These are phyloP conservation scores for Pseudognaphalium luteoalbum DNA, from an alignment of 129 eudicot genomes.

Conservation along the genomic window DNA sequence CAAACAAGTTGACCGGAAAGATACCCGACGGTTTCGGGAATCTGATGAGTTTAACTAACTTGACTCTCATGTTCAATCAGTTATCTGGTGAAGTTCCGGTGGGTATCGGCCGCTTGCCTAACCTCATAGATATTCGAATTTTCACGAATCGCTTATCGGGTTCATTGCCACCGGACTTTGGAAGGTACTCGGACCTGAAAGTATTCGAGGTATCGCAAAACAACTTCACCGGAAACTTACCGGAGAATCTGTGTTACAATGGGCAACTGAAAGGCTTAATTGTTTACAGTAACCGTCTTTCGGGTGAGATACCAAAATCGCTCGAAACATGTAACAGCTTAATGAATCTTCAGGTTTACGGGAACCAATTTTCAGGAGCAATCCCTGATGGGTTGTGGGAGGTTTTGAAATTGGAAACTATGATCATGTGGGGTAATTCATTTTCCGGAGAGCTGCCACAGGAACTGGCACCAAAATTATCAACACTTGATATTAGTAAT, in stretches of 20 bases:
- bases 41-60: constrained; percentile 39
- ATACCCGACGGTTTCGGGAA: constrained; percentile 60
- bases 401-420: constrained; percentile 22
- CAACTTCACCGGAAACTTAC: constrained; percentile 47
- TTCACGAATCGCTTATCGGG: constrained; percentile 60
- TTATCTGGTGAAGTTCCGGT: constrained; percentile 69
- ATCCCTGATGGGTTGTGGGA: constrained; percentile 76
- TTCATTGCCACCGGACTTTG: constrained; percentile 65
- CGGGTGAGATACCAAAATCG: constrained; percentile 58
- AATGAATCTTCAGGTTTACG: constrained; percentile 37
- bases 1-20: constrained; percentile 53
- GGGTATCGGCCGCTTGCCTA: constrained; percentile 54
- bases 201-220: constrained; percentile 51
- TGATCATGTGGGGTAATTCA: constrained; percentile 46
- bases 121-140: constrained; percentile 37
- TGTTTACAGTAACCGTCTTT: constrained; percentile 47
- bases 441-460: constrained; percentile 67
- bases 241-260: constrained; percentile 50
- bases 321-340: constrained; percentile 53
- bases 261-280: constrained; percentile 42
- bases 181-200: constrained; percentile 53
- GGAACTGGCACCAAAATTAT: constrained; percentile 38
- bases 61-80: constrained; percentile 48
- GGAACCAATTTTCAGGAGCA: constrained; percentile 56
- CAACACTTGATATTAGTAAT: constrained; percentile 52